Conservation (phyloP, 2,329 filamentous ascomycete species). For the Periconia sp. region DNA sequence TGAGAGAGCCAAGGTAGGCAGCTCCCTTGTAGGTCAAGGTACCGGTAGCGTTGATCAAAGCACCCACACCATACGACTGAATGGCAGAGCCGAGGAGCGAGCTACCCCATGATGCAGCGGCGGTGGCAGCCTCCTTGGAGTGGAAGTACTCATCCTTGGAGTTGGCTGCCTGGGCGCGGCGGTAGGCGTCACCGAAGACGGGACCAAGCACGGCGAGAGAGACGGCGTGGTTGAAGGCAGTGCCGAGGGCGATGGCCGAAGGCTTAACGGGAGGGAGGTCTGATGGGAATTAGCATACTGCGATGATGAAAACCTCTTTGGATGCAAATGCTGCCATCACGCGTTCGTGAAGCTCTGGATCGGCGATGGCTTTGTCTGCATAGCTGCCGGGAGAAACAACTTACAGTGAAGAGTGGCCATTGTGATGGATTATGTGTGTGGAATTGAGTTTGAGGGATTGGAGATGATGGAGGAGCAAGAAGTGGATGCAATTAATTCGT, state of each 20-base stretch:
- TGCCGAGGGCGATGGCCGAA: conserved; percentile 94
- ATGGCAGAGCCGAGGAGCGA: conserved; percentile 85
- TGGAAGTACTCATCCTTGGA: conserved; percentile 95
- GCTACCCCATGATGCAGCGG: conserved; percentile 86
- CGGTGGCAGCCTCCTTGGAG: conserved; percentile 87
- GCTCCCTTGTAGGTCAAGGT: conserved; percentile 97
- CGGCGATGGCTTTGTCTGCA: conserved; percentile 10
- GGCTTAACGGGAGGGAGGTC: conserved; percentile 88
- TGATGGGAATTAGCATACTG: conserved; percentile 35
- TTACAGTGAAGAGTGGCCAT: no score
- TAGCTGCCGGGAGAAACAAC: no score
- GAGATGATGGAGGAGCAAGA: no score
- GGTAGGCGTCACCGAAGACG: conserved; percentile 92
- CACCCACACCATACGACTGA: conserved; percentile 86
- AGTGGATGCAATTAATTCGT: conserved; percentile 5
- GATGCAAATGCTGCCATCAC: conserved; percentile 1
- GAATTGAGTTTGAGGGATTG: conserved; percentile 11
- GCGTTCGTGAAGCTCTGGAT: conserved; percentile 7
- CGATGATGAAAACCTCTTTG: not conserved
- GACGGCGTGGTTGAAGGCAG: conserved; percentile 90
- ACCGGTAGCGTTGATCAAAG: conserved; percentile 85
- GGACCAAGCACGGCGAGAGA: conserved; percentile 85
- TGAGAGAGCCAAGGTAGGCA: conserved; percentile 84
- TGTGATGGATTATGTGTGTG: conserved; percentile 37
- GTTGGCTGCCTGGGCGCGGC: conserved; percentile 87